phyloP scores from a whole-genome alignment of 2,329 filamentous ascomycete genomes.

The Fusarium beomiforme region DNA sequence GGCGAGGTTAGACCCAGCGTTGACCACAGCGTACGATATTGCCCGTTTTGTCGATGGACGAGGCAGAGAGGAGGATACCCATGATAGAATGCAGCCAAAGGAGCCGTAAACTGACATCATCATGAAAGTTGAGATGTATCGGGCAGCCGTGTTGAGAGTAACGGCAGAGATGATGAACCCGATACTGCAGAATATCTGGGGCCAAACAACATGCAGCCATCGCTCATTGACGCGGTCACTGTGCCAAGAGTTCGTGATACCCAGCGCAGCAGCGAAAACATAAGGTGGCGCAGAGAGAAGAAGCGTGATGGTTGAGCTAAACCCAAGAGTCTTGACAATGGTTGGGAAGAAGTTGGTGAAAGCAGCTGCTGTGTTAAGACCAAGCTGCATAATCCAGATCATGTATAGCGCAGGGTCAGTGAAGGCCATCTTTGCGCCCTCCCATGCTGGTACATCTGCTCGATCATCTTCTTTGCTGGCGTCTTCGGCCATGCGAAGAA shows the following conservation, averaged over 20 bases:
- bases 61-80: conserved; percentile 4
- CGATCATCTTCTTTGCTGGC: conserved; percentile 7
- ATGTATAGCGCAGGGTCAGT: conserved; percentile 4
- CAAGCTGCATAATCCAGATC: conserved; percentile 19
- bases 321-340: conserved; percentile 2
- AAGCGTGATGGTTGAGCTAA: conserved; percentile 2
- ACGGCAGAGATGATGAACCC: conserved; percentile 12
- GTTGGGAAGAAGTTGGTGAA: conserved; percentile 19
- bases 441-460: background rate
- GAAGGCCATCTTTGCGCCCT: conserved; percentile 8
- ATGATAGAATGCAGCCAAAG: conserved; percentile 6
- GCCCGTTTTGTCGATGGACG: conserved; percentile 11
- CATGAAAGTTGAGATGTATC: conserved; percentile 14
- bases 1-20: background rate
- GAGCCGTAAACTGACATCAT: conserved; percentile 22
- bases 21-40: conserved; percentile 6
- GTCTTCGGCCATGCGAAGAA: conserved; percentile 5
- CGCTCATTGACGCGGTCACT: conserved; percentile 1
- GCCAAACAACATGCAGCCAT: conserved; percentile 13
- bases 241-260: conserved; percentile 12
- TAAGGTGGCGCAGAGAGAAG: conserved; percentile 7
- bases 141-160: conserved; percentile 3
- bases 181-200: conserved; percentile 1
- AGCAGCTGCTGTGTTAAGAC: conserved; percentile 5
- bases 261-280: background rate